These are phyloP conservation scores for Xylaria sp. DNA, from an alignment of 2,329 filamentous ascomycete species.

Conservation along the genomic window DNA sequence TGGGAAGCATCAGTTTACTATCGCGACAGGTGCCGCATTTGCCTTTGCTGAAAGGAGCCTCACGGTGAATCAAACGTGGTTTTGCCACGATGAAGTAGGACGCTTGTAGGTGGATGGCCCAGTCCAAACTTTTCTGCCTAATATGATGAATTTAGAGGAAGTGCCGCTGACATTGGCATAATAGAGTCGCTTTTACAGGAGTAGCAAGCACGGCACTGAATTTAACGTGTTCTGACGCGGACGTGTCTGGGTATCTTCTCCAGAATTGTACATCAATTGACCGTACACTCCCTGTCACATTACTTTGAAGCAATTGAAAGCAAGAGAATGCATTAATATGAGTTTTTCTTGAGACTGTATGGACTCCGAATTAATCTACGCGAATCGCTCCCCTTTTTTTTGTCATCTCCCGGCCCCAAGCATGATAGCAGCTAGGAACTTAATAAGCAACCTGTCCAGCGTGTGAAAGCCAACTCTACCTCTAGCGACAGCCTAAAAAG, in stretches of 20 bases:
- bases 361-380: too few relatives aligned
- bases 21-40: conserved; percentile 43
- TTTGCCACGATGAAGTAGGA: conserved; percentile 42
- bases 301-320: conserved; percentile 30
- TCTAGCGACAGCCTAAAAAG: too few relatives aligned
- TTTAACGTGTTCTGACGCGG: conserved; percentile 40
- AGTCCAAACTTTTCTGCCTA: neutral
- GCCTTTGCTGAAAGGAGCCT: conserved; percentile 24
- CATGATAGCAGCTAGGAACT: too few relatives aligned
- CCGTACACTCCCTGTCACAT: conserved; percentile 36
- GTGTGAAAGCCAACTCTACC: too few relatives aligned
- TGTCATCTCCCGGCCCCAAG: too few relatives aligned
- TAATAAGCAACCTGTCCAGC: too few relatives aligned
- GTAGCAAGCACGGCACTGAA: conserved; percentile 37
- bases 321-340: too few relatives aligned
- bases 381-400: too few relatives aligned
- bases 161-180: neutral
- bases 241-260: conserved; percentile 43
- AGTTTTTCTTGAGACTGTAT: too few relatives aligned
- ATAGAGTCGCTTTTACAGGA: conserved; percentile 44
- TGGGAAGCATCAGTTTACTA: conserved; percentile 42
- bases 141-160: neutral
- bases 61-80: conserved; percentile 44
- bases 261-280: conserved; percentile 44
- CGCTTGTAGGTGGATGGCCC: conserved; percentile 37